Evolutionary conservation across 2,329 filamentous ascomycete genomes (phyloP).

Genomic region (Claviceps maximensis): DNA sequence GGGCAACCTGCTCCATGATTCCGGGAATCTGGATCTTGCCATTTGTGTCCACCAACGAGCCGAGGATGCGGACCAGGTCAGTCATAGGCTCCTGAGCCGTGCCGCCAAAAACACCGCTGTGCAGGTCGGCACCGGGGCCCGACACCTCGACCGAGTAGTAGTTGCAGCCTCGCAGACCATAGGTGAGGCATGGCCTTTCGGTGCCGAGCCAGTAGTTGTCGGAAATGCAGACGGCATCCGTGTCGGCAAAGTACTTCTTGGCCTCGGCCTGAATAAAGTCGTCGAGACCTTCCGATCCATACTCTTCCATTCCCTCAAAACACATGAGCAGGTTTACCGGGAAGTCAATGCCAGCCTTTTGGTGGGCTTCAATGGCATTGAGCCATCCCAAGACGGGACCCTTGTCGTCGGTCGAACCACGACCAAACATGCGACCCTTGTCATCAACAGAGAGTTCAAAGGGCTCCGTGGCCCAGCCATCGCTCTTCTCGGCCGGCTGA

Average conservation of each 20-base stretch:
- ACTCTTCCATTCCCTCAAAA: slow-evolving; percentile 99
- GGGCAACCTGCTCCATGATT: slow-evolving; percentile 83
- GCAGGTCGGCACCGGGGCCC: slow-evolving; percentile 83
- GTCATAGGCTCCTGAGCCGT: slow-evolving; percentile 98
- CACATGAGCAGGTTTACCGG: slow-evolving; percentile 98
- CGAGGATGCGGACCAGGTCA: slow-evolving; percentile 73
- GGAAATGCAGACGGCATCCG: slow-evolving; percentile 93
- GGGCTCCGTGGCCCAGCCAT: slow-evolving; percentile 92
- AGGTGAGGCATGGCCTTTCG: slow-evolving; percentile 95
- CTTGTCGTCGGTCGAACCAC: slow-evolving; percentile 95
- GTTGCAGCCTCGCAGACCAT: slow-evolving; percentile 92
- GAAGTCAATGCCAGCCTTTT: slow-evolving; percentile 86
- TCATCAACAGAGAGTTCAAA: slow-evolving; percentile 80
- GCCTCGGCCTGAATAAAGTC: slow-evolving; percentile 87
- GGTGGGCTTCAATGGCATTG: slow-evolving; percentile 94
- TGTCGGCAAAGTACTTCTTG: slow-evolving; percentile 88
- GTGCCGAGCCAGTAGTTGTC: slow-evolving; percentile 99
- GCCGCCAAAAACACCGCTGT: slow-evolving; percentile 94
- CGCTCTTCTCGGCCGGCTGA: slow-evolving; percentile 82
- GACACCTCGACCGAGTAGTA: slow-evolving; percentile 91
- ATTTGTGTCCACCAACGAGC: slow-evolving; percentile 71
- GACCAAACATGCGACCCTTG: slow-evolving; percentile 90
- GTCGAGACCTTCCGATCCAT: slow-evolving; percentile 90
- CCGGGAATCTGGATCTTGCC: slow-evolving; percentile 94
- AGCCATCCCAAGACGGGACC: slow-evolving; percentile 94